Conservation (phyloP, 2,329 filamentous ascomycete genomes). For the Curvularia sp. region DNA sequence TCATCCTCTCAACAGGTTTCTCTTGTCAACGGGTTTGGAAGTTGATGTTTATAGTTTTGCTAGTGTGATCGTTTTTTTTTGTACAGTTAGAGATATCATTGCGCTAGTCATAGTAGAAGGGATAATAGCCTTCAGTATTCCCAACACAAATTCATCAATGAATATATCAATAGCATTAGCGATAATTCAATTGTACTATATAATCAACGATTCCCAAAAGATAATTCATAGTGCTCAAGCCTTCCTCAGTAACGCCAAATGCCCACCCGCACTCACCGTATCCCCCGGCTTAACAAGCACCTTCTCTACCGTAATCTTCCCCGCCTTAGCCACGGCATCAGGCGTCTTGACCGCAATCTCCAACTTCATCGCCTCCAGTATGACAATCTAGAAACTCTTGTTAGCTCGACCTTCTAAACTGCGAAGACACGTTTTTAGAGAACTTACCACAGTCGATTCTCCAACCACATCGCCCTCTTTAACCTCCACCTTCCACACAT, state of each 20-base stretch:
- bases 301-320: slow-evolving; percentile 48
- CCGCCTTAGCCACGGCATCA: slow-evolving; percentile 25
- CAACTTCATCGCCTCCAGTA: slow-evolving; percentile 58
- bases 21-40: neutral
- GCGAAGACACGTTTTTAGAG: neutral
- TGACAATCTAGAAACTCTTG: slow-evolving; percentile 38
- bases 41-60: neutral
- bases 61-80: neutral
- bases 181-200: neutral
- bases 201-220: neutral
- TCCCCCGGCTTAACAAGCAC: slow-evolving; percentile 53
- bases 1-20: neutral
- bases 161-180: neutral
- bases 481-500: slow-evolving; percentile 56
- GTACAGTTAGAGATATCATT: neutral
- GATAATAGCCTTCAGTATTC: neutral
- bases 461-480: slow-evolving; percentile 48
- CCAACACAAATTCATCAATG: neutral
- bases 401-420: neutral
- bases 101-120: neutral
- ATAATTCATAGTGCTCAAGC: neutral
- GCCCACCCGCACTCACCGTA: slow-evolving; percentile 48
- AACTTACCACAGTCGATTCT: slow-evolving; percentile 40
- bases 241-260: slow-evolving; percentile 38
- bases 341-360: slow-evolving; percentile 55